Evolutionary conservation across 129 eudicot species (phyloP).

Genomic region (Mikania micrantha): DNA sequence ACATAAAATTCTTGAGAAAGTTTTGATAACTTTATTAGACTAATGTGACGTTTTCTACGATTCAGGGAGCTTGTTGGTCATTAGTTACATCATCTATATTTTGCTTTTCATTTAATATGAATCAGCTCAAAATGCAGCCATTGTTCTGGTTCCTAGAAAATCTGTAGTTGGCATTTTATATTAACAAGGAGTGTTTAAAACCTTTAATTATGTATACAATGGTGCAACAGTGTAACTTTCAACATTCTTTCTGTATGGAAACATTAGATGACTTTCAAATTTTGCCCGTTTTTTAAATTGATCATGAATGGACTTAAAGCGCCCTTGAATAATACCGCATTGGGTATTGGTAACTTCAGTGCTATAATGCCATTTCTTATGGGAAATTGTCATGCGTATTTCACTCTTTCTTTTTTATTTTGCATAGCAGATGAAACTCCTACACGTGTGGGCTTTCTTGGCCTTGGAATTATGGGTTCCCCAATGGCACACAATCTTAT

Average conservation of each 20-base stretch:
- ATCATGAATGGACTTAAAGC: neutral
- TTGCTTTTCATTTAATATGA: neutral
- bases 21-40: no score
- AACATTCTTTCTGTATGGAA: neutral
- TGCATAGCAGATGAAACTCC: slow-evolving; percentile 48
- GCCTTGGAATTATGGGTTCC: slow-evolving; percentile 97
- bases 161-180: neutral
- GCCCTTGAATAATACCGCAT: neutral
- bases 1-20: neutral
- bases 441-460: slow-evolving; percentile 79
- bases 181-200: neutral
- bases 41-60: no score
- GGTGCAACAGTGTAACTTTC: neutral
- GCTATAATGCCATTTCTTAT: neutral
- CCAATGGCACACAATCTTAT: slow-evolving; percentile 95
- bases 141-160: neutral
- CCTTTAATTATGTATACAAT: neutral
- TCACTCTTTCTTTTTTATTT: slow-evolving; percentile 8
- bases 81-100: neutral
- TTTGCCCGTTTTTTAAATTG: neutral
- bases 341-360: neutral
- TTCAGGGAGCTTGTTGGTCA: no score
- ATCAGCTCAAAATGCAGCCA: neutral
- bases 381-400: neutral
- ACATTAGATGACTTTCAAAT: neutral